These are phyloP conservation scores for Blepharisma japonicum DNA, from an alignment of 73 alveolate species.

Conservation along the genomic window DNA sequence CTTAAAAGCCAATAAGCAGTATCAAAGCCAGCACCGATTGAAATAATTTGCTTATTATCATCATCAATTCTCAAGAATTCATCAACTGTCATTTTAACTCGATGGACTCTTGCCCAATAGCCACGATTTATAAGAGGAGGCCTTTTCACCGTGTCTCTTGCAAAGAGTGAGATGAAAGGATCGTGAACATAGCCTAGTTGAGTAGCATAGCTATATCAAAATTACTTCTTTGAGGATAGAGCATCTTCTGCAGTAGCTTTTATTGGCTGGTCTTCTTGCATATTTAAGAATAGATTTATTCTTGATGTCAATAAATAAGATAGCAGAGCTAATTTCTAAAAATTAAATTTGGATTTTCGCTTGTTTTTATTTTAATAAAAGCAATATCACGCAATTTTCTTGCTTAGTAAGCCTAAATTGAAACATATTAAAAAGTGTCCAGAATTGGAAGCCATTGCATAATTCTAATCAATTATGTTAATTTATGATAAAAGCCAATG, in stretches of 20 bases:
- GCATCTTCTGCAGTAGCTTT: constrained; percentile 52
- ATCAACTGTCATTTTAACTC: constrained; percentile 32
- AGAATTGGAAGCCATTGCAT: too few relatives aligned
- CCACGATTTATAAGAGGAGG: constrained; percentile 69
- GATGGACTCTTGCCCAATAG: constrained; percentile 62
- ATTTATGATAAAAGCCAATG: too few relatives aligned
- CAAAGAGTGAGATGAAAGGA: constrained; percentile 40
- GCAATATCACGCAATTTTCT: too few relatives aligned
- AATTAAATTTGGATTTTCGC: too few relatives aligned
- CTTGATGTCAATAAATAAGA: not conserved
- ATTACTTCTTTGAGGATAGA: constrained; percentile 40
- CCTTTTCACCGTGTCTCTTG: constrained; percentile 35
- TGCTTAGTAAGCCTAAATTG: too few relatives aligned
- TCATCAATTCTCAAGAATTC: constrained; percentile 39
- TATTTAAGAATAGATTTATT: constrained; percentile 15
- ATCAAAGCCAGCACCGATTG: constrained; percentile 30
- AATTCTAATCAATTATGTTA: too few relatives aligned
- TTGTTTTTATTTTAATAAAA: too few relatives aligned
- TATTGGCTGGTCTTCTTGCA: constrained; percentile 44
- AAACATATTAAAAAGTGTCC: too few relatives aligned
- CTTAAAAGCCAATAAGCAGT: not conserved
- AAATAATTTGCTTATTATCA: constrained; percentile 1
- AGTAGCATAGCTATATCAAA: constrained; percentile 40
- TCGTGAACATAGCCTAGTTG: constrained; percentile 53
- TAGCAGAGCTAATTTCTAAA: too few relatives aligned